These are phyloP conservation scores for Xylaria multiplex DNA, from an alignment of 2,329 filamentous ascomycete species.

Conservation along the genomic window DNA sequence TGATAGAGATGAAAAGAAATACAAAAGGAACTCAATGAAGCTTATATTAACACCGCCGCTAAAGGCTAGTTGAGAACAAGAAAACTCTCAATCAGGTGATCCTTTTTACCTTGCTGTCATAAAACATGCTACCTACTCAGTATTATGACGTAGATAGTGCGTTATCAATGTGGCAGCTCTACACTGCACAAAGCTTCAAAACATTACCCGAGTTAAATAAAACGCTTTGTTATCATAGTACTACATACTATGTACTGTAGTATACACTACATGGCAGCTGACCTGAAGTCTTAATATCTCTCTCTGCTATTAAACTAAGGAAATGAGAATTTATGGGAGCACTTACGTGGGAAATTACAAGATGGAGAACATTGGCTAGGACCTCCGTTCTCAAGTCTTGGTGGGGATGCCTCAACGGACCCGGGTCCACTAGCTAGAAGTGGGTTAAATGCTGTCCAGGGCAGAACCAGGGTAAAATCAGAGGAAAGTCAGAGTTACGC, in stretches of 20 bases:
- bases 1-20: background rate
- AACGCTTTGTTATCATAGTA: background rate
- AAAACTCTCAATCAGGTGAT: background rate
- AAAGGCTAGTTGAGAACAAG: background rate
- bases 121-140: too few species aligned
- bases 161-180: too few species aligned
- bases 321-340: constrained; percentile 22
- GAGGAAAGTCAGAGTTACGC: too few species aligned
- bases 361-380: constrained; percentile 24
- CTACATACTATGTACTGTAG: background rate
- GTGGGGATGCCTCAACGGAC: background rate
- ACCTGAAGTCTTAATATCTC: background rate
- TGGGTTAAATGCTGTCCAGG: constrained; percentile 17
- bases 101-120: too few species aligned
- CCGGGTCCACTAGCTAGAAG: constrained; percentile 20
- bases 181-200: too few species aligned
- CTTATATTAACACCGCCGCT: background rate
- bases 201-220: too few species aligned
- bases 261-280: too few species aligned
- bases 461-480: too few species aligned
- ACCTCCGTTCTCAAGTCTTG: constrained; percentile 20
- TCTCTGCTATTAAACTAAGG: constrained; percentile 10
- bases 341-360: constrained; percentile 32
- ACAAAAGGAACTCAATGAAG: background rate
- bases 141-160: too few species aligned